Evolutionary conservation across 352 stramenopile species (phyloP).

Genomic region (Pythium grandisporangium): DNA sequence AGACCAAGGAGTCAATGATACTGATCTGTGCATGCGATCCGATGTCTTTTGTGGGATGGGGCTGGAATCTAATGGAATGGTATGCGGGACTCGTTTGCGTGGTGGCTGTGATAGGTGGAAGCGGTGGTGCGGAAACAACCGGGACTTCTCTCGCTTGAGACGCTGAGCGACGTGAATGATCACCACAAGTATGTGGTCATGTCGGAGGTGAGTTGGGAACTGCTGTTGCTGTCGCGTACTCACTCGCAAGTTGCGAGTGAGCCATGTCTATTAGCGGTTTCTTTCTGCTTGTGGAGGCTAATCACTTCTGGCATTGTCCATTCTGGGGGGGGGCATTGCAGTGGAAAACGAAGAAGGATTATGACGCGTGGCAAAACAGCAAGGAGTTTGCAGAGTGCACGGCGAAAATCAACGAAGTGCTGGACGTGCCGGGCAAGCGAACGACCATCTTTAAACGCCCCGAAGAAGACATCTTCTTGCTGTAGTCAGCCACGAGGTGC

Average conservation of each 20-base stretch:
- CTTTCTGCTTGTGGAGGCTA: too few species aligned
- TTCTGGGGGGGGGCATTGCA: too few species aligned
- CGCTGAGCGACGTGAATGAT: conserved; percentile 71
- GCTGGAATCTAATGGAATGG: too few species aligned
- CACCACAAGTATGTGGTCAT: conserved; percentile 86
- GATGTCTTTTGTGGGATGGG: too few species aligned
- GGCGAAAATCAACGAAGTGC: conserved; percentile 76
- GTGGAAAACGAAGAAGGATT: conserved; percentile 78
- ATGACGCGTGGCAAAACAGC: conserved; percentile 66
- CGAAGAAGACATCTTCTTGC: conserved; percentile 80
- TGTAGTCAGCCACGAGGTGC: conserved; percentile 29
- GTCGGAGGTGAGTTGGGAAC: conserved; percentile 41
- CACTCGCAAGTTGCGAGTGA: too few species aligned
- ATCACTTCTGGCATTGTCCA: too few species aligned
- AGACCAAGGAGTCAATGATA: too few species aligned
- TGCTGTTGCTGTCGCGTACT: too few species aligned
- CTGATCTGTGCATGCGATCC: too few species aligned
- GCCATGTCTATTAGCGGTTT: too few species aligned
- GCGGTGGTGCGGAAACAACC: conserved; percentile 67
- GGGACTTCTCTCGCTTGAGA: conserved; percentile 72
- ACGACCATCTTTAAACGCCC: conserved; percentile 78
- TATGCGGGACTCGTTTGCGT: too few species aligned
- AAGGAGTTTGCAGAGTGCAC: conserved; percentile 78
- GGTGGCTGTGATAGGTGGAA: conserved; percentile 37
- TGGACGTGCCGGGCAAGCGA: conserved; percentile 78